Evolutionary conservation across 805 yeast genomes (phyloP), one percentile per base, ranked within the genome.

Genomic region (Cyberlindnera veronae): DNA sequence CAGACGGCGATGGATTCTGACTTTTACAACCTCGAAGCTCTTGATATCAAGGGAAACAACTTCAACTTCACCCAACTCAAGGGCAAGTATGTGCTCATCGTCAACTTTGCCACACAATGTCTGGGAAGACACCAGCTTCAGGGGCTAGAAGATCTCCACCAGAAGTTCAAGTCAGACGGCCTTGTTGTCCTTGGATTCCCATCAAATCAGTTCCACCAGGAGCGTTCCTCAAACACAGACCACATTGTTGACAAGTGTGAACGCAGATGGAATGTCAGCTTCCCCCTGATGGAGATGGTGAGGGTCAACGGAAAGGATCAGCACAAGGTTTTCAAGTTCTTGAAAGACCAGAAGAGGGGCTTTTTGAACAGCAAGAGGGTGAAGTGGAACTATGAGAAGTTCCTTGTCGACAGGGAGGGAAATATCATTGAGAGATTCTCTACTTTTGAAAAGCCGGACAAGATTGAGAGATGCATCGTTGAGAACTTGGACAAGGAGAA

Each of bases 81-180:
- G 58, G 95, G 91, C 23, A 85, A 89, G 63, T 89, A 81, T 19
- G 91, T 89, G 2, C 62, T 89, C 29, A 71, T 90, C 36, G 95
- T 87, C 38, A 89, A 90, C 62, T 90, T 87, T 9, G 96, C 96
- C 7, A 82, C 95, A 48, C 83, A 86, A 63, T 87, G 95, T 61
- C 80, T 79, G 5, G 79, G 78, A 64, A 80, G 93, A 4, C 80
- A 84, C 41, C 95, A 88, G 61, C 84, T 83, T 60, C 65, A 69
- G 38, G 91, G 81, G 38, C 66, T 89, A 26, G 90, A 89, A 63
- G 65, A 61, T 29, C 63, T 89, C 12, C 79, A 86, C 66, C 66
- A 78, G 45, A 77, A 79, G 57, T 84, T 81, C 64, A 64, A 72
- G 38, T 76, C 72, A 35, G 56, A 73, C 46, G 95, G 86, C 1